Conservation (phyloP, 371 early-diverging fungal genomes). For the Furculomyces boomerangus region DNA sequence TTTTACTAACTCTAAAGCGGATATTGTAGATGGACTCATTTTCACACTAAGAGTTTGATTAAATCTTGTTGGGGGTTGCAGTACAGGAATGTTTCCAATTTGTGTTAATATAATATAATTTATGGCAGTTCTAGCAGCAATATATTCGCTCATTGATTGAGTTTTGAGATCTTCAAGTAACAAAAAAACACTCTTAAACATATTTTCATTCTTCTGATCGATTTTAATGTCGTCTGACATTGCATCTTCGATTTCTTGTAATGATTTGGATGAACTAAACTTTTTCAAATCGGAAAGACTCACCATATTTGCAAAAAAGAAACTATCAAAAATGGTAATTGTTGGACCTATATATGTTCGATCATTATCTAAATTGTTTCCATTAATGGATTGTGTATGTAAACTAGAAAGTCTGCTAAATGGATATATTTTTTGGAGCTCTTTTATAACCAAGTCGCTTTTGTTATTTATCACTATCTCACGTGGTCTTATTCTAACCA, state of each 20-base stretch:
- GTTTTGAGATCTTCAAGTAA: background rate
- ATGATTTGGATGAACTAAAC: too few relatives aligned
- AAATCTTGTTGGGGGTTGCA: conserved; percentile 20
- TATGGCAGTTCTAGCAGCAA: conserved; percentile 25
- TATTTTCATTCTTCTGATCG: too few relatives aligned
- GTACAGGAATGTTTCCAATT: conserved; percentile 21
- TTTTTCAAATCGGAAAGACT: background rate
- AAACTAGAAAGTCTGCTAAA: background rate
- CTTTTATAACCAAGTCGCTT: background rate
- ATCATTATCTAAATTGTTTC: background rate
- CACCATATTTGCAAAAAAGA: background rate
- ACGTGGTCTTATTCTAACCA: conserved; percentile 65
- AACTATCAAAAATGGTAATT: background rate
- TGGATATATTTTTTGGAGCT: background rate
- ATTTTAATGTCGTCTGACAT: too few relatives aligned
- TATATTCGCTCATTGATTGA: conserved; percentile 8
- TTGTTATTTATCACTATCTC: conserved; percentile 43
- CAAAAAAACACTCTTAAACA: too few relatives aligned
- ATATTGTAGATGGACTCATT: conserved; percentile 27
- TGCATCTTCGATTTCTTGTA: too few relatives aligned
- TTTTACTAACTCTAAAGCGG: conserved; percentile 28
- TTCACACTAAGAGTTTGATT: conserved; percentile 16
- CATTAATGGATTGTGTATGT: background rate
- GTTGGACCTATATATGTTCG: background rate
- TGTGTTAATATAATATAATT: conserved; percentile 27